phyloP scores from a whole-genome alignment of 2,329 filamentous ascomycete genomes.

The Phialophora tarda region DNA sequence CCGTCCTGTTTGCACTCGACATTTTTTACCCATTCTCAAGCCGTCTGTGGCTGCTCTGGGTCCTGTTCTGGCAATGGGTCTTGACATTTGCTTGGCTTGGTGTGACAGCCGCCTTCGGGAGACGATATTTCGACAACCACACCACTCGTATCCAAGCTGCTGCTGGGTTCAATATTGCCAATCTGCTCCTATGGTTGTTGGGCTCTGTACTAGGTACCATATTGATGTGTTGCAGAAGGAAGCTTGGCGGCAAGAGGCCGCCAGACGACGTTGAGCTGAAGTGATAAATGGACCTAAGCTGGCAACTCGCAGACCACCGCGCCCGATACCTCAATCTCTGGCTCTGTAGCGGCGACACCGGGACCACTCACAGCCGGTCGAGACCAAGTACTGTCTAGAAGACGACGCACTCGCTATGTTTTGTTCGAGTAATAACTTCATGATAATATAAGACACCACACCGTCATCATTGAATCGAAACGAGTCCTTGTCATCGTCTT shows the following conservation, averaged over 20 bases:
- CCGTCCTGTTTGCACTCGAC: constrained; percentile 11
- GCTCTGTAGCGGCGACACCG: background rate
- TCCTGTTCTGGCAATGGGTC: constrained; percentile 20
- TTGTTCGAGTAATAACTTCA: background rate
- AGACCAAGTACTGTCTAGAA: background rate
- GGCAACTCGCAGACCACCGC: background rate
- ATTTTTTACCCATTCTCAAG: constrained; percentile 16
- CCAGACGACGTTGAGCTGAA: constrained; percentile 12
- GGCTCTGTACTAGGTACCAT: constrained; percentile 10
- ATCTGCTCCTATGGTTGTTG: constrained; percentile 18
- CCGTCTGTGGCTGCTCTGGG: constrained; percentile 15
- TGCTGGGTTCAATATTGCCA: constrained; percentile 14
- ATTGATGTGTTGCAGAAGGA: constrained; percentile 19
- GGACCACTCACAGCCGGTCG: background rate
- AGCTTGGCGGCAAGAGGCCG: constrained; percentile 8
- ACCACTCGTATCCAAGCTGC: background rate
- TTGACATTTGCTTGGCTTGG: constrained; percentile 18
- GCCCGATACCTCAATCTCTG: background rate
- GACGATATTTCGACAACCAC: constrained; percentile 9
- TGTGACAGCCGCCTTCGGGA: constrained; percentile 12
- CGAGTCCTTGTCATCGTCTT: background rate
- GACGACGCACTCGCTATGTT: background rate
- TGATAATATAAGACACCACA: background rate
- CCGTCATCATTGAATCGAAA: background rate
- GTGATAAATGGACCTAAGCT: background rate